Conservation (phyloP, 371 early-diverging fungal genomes). For the Rhizopus delemar region DNA sequence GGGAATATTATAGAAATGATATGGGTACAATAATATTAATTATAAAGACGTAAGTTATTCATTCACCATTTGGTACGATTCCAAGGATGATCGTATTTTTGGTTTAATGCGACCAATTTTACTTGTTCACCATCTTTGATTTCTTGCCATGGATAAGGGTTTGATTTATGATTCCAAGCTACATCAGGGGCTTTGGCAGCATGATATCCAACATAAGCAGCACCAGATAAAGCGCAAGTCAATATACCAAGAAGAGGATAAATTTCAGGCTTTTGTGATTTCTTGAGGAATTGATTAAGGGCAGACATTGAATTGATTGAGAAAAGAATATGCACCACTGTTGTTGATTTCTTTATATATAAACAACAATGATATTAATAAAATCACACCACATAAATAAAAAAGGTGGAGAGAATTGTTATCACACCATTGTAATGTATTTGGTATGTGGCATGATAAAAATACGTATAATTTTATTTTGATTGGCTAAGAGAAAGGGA, state of each 20-base stretch:
- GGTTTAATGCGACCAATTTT: constrained; percentile 39
- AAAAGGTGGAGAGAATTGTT: no score
- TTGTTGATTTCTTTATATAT: no score
- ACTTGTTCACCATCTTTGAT: constrained; percentile 44
- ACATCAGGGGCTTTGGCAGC: constrained; percentile 47
- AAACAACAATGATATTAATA: no score
- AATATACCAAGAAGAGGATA: constrained; percentile 43
- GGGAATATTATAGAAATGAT: neutral
- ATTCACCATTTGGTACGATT: constrained; percentile 42
- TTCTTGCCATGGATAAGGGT: constrained; percentile 30
- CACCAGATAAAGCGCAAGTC: constrained; percentile 38
- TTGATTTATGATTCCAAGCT: constrained; percentile 31
- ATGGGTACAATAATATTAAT: neutral
- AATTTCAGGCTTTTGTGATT: constrained; percentile 45
- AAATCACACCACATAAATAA: no score
- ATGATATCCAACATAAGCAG: constrained; percentile 33
- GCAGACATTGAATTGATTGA: constrained; percentile 13
- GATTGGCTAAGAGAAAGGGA: no score
- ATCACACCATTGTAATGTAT: no score
- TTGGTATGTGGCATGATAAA: no score
- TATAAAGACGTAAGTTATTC: neutral
- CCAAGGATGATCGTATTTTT: constrained; percentile 41
- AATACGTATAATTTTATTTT: no score
- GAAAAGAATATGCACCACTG: no score
- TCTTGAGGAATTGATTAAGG: constrained; percentile 30